Evolutionary conservation across 108 stramenopile genomes (phyloP), one percentile per base, ranked within the genome.

Genomic region (Stephanodiscus triporus): DNA sequence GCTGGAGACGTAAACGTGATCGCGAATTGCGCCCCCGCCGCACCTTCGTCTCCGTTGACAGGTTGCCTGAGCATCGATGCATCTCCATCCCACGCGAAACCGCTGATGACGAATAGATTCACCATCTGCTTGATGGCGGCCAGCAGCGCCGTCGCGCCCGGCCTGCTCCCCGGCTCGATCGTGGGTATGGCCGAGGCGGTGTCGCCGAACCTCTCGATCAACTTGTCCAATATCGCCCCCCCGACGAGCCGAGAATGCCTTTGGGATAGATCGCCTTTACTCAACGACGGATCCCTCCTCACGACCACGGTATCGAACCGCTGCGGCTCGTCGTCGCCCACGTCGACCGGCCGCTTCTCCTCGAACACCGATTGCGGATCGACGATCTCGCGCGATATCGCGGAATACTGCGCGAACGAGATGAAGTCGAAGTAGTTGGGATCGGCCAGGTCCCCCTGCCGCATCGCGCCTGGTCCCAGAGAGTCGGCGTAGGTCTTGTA

Each of bases 401-500:
- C 89, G 7, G 76, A 53, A 63, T 93, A 92, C 72, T 96, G 95
- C 22, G 92, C 91, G 83, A 88, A 93, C 0, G 88, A 89, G 50
- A 96, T 93, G 66, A 91, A 93, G 79, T 96, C 95, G 84, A 96
- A 96, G 78, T 96, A 96, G 56, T 87, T 86, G 0, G 95, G 92
- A 78, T 96, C 89, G 0, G 90, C 81, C 38, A 96, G 59, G 48
- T 92, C 90, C 8, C 95, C 95, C 64, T 96, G 89, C 47, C 83
- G 72, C 53, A 91, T 87, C 32, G 86, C 66, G 4, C 91, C 91
- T 11, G 78, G 64, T 8, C 91, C 89, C 3, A 92, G 57, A 13
- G 70, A 17, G 30, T 88, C 79, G 19, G 79, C 67, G 65, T 96
- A 96, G 9, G 69, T 43, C 69, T 89, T 61, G 51, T 92, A 93